Evolutionary conservation across 305 asterid genomes (phyloP), one percentile per base, ranked within the genome.

Genomic region (Solanum hybrid): DNA sequence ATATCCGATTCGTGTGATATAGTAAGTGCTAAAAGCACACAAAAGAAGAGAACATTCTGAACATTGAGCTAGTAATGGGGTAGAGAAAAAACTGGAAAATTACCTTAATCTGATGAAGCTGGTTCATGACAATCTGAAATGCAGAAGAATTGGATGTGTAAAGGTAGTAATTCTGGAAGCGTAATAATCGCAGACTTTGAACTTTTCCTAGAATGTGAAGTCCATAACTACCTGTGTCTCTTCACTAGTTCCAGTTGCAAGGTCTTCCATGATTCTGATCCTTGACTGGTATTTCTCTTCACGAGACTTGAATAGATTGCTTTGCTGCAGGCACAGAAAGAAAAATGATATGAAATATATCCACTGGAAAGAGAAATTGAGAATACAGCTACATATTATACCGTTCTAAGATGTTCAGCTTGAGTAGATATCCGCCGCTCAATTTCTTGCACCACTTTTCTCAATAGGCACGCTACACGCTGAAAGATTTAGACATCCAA

Each of bases 391-490:
- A 88, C 41, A 31, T 41, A 80, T 79, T 41, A 24, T 94, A 97
- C 99, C 91, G 93, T 94, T 92, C 96, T 93, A 91, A 95, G 89
- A 88, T 96, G 99, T 90, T 97, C 98, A 77, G 96, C 97, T 92
- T 96, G 99, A 89, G 98, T 97, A 90, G 97, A 93, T 94, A 98
- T 94, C 70, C 99, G 93, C 78, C 96, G 92, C 91, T 96, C 99
- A 80, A 97, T 96, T 95, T 98, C 99, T 95, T 97, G 99, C 91
- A 97, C 95, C 7, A 97, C 98, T 92, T 97, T 98, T 90, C 98
- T 94, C 94, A 98, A 70, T 38, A 98, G 92, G 94, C 98, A 93
- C 32, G 98, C 97, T 72, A 96, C 98, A 15, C 99, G 96, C 99
- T 98, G 94, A 51, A 24, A 89, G 68, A 82, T 39, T 39, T 36